Base-by-base conservation (phyloP, 495 filamentous ascomycete species). In the Margaritispora aquatica region DNA sequence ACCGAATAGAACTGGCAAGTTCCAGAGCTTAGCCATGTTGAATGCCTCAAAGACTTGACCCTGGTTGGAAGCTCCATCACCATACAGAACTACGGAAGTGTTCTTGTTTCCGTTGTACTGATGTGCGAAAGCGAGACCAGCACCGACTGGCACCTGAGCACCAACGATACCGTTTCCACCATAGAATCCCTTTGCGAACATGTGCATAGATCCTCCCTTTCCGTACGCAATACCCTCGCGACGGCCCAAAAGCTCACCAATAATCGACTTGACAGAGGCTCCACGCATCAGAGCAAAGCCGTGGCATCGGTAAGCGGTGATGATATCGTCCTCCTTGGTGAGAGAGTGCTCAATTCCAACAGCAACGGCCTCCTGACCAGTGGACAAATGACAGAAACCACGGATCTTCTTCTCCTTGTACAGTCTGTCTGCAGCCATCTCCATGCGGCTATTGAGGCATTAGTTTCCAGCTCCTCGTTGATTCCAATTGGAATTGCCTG, bases 21-120 rank as follows among this genome's bases (percentile, higher is more conserved):
- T 93, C 94, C 94, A 98, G 59, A 98, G 87, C 85, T 97, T 97
- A 50, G 94, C 94, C 94, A 98, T 98, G 85, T 98, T 98, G 84
- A 96, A 98, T 57, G 94, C 91, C 82, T 98, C 94, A 70, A 98
- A 98, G 60, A 98, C 95, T 76, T 98, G 94, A 65, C 94, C 94
- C 81, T 98, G 94, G 80, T 98, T 98, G 77, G 85, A 86, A 59
- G 94, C 94, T 78, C 94, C 94, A 67, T 98, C 94, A 81, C 93
- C 94, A 73, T 98, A 98, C 54, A 98, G 81, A 57, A 90, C 83
- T 63, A 98, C 82, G 57, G 89, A 89, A 51, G 89, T 89, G 71
- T 89, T 91, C 75, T 87, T 82, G 75, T 86, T 84, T 66, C 81
- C 83, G 73, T 83, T 86, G 79, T 98, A 98, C 76, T 96, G 86